These are phyloP conservation scores for Furcasterigmium furcatum DNA, from an alignment of 2,329 filamentous ascomycete species.

Conservation along the genomic window DNA sequence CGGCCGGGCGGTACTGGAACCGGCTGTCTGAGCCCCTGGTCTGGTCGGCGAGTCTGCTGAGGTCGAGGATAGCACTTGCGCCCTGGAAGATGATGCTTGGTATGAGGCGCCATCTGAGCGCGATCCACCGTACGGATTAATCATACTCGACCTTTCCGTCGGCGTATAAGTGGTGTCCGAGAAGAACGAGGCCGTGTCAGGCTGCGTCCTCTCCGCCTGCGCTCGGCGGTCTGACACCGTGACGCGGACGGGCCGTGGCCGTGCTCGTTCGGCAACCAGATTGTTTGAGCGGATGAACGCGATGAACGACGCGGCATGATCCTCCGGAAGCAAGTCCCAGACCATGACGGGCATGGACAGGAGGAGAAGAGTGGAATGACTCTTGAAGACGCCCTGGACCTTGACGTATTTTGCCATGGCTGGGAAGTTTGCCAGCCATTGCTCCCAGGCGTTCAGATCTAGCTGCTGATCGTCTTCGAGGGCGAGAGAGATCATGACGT, in stretches of 20 bases:
- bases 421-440: slow-evolving; percentile 53
- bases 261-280: slow-evolving; percentile 19
- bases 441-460: slow-evolving; percentile 57
- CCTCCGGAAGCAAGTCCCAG: slow-evolving; percentile 57
- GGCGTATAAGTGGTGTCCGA: slow-evolving; percentile 3
- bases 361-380: slow-evolving; percentile 55
- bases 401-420: slow-evolving; percentile 58
- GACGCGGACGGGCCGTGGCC: neutral
- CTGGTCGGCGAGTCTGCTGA: too few relatives aligned
- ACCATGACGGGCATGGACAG: slow-evolving; percentile 57
- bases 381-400: slow-evolving; percentile 59
- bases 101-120: neutral
- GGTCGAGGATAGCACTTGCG: too few relatives aligned
- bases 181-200: neutral
- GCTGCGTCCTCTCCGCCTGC: neutral
- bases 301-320: slow-evolving; percentile 54
- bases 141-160: neutral
- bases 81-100: neutral
- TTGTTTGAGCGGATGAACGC: slow-evolving; percentile 48
- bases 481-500: slow-evolving; percentile 59
- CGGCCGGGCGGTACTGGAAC: too few relatives aligned
- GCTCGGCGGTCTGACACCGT: neutral
- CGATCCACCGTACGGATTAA: too few relatives aligned
- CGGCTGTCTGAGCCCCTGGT: too few relatives aligned
- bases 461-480: slow-evolving; percentile 54